phyloP scores from a whole-genome alignment of 345 rosid species.

The Litchi chinensis region DNA sequence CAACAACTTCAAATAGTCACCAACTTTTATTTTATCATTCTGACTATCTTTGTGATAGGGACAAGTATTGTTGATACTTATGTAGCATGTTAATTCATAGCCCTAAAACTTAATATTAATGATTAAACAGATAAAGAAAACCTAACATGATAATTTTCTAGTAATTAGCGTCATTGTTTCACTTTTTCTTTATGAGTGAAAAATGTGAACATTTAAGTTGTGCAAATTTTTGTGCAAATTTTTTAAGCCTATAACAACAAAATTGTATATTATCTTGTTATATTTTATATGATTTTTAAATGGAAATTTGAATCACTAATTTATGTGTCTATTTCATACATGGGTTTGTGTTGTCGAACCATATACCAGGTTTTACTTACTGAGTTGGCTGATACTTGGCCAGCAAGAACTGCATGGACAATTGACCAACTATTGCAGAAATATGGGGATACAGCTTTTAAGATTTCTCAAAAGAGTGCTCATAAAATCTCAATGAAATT shows the following conservation, averaged over 20 bases:
- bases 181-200: neutral
- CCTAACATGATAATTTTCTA: neutral
- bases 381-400: slow-evolving; percentile 87
- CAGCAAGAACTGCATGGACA: slow-evolving; percentile 85
- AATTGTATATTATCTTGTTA: neutral
- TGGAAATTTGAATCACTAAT: neutral
- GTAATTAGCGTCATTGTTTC: neutral
- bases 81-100: neutral
- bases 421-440: slow-evolving; percentile 61
- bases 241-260: neutral
- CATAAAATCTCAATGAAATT: slow-evolving; percentile 66
- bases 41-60: neutral
- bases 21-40: neutral
- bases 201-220: neutral
- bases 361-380: slow-evolving; percentile 65
- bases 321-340: slow-evolving; percentile 8
- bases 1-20: neutral
- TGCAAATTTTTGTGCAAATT: neutral
- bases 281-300: neutral
- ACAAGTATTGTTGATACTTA: slow-evolving; percentile 1
- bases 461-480: slow-evolving; percentile 82
- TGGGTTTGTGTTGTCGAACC: slow-evolving; percentile 16
- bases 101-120: neutral
- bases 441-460: slow-evolving; percentile 72
- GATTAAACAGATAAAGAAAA: neutral